phyloP scores from a whole-genome alignment of 78 protist genomes.

The Guillardia theta region DNA sequence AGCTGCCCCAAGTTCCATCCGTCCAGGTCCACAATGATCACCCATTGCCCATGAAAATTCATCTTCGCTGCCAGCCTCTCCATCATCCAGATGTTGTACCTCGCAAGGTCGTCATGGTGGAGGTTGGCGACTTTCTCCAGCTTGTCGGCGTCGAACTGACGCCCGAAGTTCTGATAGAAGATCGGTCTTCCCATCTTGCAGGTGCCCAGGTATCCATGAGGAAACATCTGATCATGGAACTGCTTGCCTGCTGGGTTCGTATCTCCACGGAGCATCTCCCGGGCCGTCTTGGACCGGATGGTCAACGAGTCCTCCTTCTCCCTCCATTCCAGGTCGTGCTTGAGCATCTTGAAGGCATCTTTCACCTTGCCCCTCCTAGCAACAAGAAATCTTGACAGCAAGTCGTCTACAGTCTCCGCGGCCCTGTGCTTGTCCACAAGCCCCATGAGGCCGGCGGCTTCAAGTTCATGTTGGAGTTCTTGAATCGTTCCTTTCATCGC shows the following conservation, averaged over 20 bases:
- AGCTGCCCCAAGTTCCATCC: neutral
- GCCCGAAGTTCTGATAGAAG: neutral
- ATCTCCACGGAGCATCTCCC: neutral
- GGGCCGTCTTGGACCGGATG: neutral
- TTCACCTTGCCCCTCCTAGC: neutral
- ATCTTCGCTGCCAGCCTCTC: neutral
- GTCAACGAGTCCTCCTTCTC: neutral
- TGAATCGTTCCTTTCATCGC: no score
- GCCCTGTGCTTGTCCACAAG: neutral
- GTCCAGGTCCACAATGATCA: neutral
- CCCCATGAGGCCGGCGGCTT: neutral
- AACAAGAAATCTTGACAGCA: neutral
- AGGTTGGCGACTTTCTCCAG: neutral
- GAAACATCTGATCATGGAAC: neutral
- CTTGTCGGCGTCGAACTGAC: neutral
- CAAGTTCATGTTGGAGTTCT: no score
- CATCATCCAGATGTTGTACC: neutral
- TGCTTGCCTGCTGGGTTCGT: neutral
- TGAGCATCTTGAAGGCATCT: neutral
- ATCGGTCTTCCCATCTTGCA: neutral
- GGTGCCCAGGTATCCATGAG: neutral
- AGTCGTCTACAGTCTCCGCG: neutral
- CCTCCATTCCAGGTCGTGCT: neutral
- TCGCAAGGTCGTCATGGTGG: neutral
- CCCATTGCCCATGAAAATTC: neutral